phyloP scores from a whole-genome alignment of 441 rosid species.

The Syzygium syzygioides region DNA sequence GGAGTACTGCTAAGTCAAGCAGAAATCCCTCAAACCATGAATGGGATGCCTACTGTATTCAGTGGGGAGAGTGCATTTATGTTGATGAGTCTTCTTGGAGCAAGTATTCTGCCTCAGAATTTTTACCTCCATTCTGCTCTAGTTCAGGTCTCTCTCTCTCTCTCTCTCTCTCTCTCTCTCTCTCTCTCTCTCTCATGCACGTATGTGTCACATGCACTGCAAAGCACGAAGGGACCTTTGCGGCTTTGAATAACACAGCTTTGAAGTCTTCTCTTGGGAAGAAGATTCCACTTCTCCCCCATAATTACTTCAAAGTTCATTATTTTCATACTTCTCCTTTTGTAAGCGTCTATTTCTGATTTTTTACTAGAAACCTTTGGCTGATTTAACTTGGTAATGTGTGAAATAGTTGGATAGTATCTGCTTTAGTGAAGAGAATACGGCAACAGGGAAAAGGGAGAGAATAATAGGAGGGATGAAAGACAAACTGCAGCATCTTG shows the following conservation, averaged over 20 bases:
- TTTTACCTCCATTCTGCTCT: constrained; percentile 93
- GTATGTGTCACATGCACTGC: neutral
- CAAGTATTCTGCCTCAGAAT: constrained; percentile 92
- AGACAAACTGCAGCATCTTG: neutral
- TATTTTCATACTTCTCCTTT: neutral
- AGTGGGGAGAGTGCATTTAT: constrained; percentile 75
- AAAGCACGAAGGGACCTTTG: neutral
- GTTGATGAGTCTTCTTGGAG: constrained; percentile 98
- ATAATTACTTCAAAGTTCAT: neutral
- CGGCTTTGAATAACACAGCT: neutral
- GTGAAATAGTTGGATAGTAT: neutral
- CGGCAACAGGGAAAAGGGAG: neutral
- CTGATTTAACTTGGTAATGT: neutral
- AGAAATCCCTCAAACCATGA: constrained; percentile 59
- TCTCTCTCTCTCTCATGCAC: neutral
- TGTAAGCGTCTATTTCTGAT: neutral
- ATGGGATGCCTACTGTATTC: constrained; percentile 47
- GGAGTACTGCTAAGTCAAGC: constrained; percentile 83
- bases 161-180: neutral
- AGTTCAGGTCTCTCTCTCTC: constrained; percentile 49
- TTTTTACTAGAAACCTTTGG: neutral
- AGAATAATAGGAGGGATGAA: neutral
- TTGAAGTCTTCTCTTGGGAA: neutral
- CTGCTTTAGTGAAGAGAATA: neutral
- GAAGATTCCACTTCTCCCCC: neutral